These are phyloP conservation scores for Colletotrichum camelliae DNA, from an alignment of 2,329 filamentous ascomycete genomes.

Conservation along the genomic window DNA sequence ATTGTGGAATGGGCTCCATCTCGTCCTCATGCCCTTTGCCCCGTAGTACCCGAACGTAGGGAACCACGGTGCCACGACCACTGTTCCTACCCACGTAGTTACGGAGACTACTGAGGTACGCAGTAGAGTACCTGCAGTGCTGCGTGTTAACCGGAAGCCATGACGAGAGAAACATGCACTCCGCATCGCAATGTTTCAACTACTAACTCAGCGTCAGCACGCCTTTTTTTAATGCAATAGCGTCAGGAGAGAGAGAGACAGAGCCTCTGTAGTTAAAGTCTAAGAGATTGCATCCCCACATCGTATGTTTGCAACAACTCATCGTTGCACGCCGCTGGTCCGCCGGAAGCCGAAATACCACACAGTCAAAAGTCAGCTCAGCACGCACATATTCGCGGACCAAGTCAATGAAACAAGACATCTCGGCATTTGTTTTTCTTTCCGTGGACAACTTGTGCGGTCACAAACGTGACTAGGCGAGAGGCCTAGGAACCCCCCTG, in stretches of 20 bases:
- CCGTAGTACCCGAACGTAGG: not conserved
- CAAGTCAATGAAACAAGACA: conserved; percentile 1
- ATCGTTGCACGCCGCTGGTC: not conserved
- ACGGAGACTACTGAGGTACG: not conserved
- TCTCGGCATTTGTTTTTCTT: not conserved
- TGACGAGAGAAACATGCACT: conserved; percentile 5
- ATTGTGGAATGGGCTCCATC: not conserved
- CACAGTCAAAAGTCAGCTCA: not conserved
- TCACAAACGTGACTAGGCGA: not conserved
- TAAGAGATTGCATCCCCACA: not conserved
- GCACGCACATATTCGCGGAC: not conserved
- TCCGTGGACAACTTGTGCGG: not conserved
- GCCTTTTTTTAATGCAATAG: not conserved
- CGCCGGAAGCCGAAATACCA: not conserved
- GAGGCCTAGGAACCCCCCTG: not conserved
- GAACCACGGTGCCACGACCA: not conserved
- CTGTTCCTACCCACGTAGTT: not conserved
- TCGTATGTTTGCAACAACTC: not conserved
- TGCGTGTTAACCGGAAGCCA: not conserved
- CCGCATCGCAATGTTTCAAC: not conserved
- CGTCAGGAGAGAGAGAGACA: not conserved
- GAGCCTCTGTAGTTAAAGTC: not conserved
- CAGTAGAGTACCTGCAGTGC: not conserved
- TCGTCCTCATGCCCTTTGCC: not conserved
- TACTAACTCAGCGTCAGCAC: not conserved